Percentiles rank a stretch among this genome's conserved stretches.
These are phyloP conservation scores for Pleomassaria siparia DNA, from an alignment of 2,329 filamentous ascomycete species.

Conservation along the genomic window DNA sequence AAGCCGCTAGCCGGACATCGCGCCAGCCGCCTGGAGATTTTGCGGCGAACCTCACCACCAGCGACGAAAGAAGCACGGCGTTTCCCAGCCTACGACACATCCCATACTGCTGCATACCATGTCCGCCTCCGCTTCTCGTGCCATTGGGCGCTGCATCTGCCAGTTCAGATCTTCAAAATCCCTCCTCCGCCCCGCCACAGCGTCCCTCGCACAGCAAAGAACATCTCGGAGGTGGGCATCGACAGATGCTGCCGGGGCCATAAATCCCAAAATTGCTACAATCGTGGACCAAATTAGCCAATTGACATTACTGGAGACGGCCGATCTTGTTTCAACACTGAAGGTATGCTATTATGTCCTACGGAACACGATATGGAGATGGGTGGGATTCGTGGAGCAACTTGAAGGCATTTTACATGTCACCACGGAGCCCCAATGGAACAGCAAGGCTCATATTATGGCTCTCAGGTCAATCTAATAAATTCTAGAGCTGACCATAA, in stretches of 20 bases:
- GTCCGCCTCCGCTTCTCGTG: conserved; percentile 49
- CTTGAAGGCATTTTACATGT: not conserved
- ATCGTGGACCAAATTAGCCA: conserved; percentile 99
- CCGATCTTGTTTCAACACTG: conserved; percentile 88
- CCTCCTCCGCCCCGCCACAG: conserved; percentile 34
- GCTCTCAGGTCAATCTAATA: too few relatives aligned
- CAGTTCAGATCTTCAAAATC: conserved; percentile 24
- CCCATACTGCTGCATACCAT: conserved; percentile 35
- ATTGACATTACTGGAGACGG: conserved; percentile 96
- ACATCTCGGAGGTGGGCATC: conserved; percentile 80
- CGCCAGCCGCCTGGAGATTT: conserved; percentile 21
- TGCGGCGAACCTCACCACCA: conserved; percentile 11
- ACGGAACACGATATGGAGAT: not conserved
- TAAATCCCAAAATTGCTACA: conserved; percentile 85
- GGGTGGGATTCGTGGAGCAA: not conserved
- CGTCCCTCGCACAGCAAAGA: conserved; percentile 37
- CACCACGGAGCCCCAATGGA: too few relatives aligned
- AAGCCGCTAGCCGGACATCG: conserved; percentile 27
- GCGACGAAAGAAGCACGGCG: conserved; percentile 1
- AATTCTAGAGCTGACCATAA: not conserved
- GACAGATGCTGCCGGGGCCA: conserved; percentile 66
- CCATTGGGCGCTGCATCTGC: conserved; percentile 49
- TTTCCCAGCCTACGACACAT: conserved; percentile 17
- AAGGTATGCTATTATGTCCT: conserved; percentile 65
- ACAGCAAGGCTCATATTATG: too few relatives aligned